phyloP scores from a whole-genome alignment of 1,284 basidiomycete genomes.

The Ustilago lituana region DNA sequence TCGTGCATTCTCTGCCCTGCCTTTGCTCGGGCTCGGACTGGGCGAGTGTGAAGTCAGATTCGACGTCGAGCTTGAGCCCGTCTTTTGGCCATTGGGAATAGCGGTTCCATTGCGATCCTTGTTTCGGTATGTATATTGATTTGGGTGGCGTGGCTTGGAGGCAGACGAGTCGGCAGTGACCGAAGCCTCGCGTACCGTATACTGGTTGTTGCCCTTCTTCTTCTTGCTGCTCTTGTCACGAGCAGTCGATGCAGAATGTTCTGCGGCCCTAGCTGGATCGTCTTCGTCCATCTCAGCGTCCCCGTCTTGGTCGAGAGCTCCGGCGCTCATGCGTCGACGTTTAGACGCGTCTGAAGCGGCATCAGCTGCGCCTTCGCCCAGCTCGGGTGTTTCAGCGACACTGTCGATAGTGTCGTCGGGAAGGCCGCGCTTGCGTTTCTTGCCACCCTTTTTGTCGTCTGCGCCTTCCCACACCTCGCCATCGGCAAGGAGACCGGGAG shows the following conservation, averaged over 20 bases:
- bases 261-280: conserved; percentile 12
- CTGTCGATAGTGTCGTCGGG: conserved; percentile 40
- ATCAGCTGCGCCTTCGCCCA: conserved; percentile 23
- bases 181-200: conserved; percentile 34
- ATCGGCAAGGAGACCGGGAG: conserved; percentile 63
- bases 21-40: conserved; percentile 57
- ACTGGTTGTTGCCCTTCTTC: conserved; percentile 50
- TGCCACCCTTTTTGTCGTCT: conserved; percentile 38
- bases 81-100: conserved; percentile 28
- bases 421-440: conserved; percentile 56
- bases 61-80: conserved; percentile 35
- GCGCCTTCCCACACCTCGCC: conserved; percentile 67
- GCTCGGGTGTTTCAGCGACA: conserved; percentile 18
- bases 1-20: conserved; percentile 33
- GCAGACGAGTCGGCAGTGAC: conserved; percentile 25
- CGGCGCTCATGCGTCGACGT: conserved; percentile 50
- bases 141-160: conserved; percentile 69
- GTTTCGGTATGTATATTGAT: conserved; percentile 74
- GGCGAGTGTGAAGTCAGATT: conserved; percentile 54
- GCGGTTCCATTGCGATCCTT: conserved; percentile 62
- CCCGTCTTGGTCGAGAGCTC: conserved; percentile 18
- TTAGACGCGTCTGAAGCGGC: conserved; percentile 41
- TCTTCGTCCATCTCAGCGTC: conserved; percentile 42
- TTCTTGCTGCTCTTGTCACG: conserved; percentile 42
- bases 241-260: conserved; percentile 4